Evolutionary conservation across 2,329 filamentous ascomycete genomes (phyloP).

Genomic region (Paracoccidioides lutzii): DNA sequence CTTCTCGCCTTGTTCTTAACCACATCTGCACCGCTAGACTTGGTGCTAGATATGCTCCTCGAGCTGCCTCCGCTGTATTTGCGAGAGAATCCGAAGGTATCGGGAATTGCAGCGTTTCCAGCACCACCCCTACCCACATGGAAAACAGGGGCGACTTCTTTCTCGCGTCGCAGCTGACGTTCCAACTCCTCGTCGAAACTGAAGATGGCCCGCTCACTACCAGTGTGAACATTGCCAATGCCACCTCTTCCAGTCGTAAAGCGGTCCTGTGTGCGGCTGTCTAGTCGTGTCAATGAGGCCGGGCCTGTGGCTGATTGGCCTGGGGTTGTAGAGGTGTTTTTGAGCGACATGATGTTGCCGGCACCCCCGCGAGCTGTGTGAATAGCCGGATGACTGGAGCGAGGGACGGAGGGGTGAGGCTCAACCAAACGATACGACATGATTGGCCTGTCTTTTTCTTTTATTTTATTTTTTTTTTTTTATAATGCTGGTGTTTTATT

Average conservation of each 20-base stretch:
- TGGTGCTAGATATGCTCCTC: conserved; percentile 18
- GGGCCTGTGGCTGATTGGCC: conserved; percentile 31
- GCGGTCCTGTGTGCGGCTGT: conserved; percentile 28
- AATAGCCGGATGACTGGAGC: conserved; percentile 37
- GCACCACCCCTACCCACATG: conserved; percentile 51
- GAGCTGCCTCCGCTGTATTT: conserved; percentile 1
- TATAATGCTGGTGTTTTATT: background rate
- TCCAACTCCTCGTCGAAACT: conserved; percentile 55
- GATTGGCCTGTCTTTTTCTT: conserved; percentile 19
- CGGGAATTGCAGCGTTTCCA: conserved; percentile 37
- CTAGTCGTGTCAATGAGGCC: conserved; percentile 40
- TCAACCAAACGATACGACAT: conserved; percentile 44
- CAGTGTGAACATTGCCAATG: conserved; percentile 42
- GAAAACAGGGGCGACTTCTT: conserved; percentile 47
- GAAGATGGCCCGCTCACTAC: conserved; percentile 47
- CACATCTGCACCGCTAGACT: conserved; percentile 21
- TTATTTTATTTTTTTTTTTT: background rate
- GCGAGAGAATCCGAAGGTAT: background rate
- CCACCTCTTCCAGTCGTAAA: conserved; percentile 41
- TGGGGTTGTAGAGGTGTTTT: conserved; percentile 39
- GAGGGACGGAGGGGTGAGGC: conserved; percentile 42
- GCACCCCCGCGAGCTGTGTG: conserved; percentile 45
- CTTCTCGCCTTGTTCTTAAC: conserved; percentile 25
- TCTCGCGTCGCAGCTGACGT: conserved; percentile 40
- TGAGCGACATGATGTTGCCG: conserved; percentile 44